Evolutionary conservation across 768 basidiomycete species (phyloP), one percentile per base, ranked within the genome.

Genomic region (Asterophora parasitica): DNA sequence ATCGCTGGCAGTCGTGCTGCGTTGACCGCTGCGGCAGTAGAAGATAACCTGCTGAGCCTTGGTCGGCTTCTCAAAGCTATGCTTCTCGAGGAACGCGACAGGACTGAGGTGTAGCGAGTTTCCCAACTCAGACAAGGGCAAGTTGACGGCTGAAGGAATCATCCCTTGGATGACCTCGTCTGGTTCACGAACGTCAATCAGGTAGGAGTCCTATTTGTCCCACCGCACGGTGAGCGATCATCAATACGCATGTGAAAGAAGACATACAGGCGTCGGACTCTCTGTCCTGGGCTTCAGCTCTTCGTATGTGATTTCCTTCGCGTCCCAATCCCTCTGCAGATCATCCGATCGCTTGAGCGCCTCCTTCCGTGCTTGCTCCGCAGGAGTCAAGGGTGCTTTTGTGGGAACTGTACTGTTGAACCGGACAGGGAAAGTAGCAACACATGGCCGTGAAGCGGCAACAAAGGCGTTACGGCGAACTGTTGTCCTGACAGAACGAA

Each of bases 121-220:
- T 27, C 79, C 71, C 33, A 97, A 76, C n/a, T 76, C 76, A 6
- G 87, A 85, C 32, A 97, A 78, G 4, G 94, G 93, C 15, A 97
- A 66, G 65, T 92, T 90, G 59, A 96, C 90, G 13, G 92, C 78
- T 17, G 91, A 92, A 5, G 94, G 94, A 53, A 97, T 95, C 62
- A 86, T 85, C 10, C 94, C 94, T 61, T 92, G 88, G 11, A 87
- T 77, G 36, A 92, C 88, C 63, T 96, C 94, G 54, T 90, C 82
- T 1, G 85, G 88, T 64, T 96, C 94, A 16, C 95, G 83, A n/a
- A 97, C 94, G 58, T 95, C 92, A 56, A 91, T 82, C 37, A 91
- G 61, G 60, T 82, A 88, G 4, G 78, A 72, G 50, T 85, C 73
- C 88, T 91, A 51, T 0, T 17, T 23, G 52, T 44, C 37, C 40